Evolutionary conservation across 352 stramenopile genomes (phyloP).

Genomic region (Peronospora destructor): DNA sequence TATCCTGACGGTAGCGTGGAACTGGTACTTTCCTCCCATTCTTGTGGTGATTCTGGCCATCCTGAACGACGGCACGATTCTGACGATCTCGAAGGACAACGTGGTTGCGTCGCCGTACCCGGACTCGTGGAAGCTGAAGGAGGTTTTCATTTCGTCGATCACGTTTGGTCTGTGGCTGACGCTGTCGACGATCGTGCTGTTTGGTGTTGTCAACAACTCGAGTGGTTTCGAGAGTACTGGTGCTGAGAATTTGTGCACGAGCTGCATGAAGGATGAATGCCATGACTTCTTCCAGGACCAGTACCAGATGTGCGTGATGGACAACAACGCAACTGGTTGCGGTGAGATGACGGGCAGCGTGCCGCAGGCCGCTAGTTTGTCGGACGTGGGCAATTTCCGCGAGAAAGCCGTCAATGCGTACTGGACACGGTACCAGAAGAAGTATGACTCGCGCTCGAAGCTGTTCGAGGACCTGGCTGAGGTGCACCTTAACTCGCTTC

Average conservation of each 20-base stretch:
- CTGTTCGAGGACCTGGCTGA: conserved; percentile 54
- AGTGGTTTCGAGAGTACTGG: conserved; percentile 43
- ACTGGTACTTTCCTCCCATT: conserved; percentile 85
- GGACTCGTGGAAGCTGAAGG: conserved; percentile 66
- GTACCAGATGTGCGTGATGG: conserved; percentile 45
- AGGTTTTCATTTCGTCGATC: conserved; percentile 66
- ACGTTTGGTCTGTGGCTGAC: conserved; percentile 61
- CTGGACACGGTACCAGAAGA: conserved; percentile 34
- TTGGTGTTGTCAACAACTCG: conserved; percentile 52
- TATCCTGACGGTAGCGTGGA: conserved; percentile 80
- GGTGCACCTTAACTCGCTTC: conserved; percentile 47
- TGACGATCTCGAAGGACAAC: conserved; percentile 78
- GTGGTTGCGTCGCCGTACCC: conserved; percentile 51
- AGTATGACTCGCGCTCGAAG: conserved; percentile 43
- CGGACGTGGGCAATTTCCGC: conserved; percentile 41
- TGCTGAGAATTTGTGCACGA: conserved; percentile 57
- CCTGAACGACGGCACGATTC: conserved; percentile 85
- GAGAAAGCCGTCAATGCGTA: conserved; percentile 33
- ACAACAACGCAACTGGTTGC: conserved; percentile 42
- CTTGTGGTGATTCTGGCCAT: conserved; percentile 88
- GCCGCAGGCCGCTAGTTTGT: conserved; percentile 26
- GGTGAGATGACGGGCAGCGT: conserved; percentile 58
- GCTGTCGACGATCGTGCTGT: conserved; percentile 58
- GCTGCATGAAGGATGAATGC: conserved; percentile 52
- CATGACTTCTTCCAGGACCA: conserved; percentile 49